Percentiles rank a stretch among this genome's conserved stretches.
phyloP scores from a whole-genome alignment of 495 filamentous ascomycete genomes.

The Xylaria acuta region DNA sequence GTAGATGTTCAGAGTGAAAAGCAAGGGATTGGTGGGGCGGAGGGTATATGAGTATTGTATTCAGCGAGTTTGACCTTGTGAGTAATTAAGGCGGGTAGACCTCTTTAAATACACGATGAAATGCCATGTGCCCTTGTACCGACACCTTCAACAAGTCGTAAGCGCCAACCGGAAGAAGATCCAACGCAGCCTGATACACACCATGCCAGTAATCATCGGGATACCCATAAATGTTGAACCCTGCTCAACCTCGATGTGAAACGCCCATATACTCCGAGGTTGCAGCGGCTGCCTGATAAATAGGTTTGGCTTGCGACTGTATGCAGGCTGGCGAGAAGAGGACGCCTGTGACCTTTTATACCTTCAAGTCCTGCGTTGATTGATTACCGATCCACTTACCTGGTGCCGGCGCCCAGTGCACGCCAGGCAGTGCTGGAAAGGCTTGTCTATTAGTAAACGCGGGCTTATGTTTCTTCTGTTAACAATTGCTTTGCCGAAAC shows the following conservation, averaged over 20 bases:
- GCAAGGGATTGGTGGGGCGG: background rate
- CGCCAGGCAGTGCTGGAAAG: background rate
- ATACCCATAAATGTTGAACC: too few relatives aligned
- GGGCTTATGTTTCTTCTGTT: background rate
- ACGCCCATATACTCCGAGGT: background rate
- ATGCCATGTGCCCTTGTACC: background rate
- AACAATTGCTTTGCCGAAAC: background rate
- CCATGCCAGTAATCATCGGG: too few relatives aligned
- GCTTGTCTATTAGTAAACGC: background rate
- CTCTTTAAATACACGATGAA: background rate
- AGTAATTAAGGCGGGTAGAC: background rate
- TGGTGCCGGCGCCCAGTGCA: background rate
- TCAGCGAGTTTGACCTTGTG: conserved; percentile 53
- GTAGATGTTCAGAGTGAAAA: background rate
- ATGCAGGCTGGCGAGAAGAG: background rate
- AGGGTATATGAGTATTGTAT: too few relatives aligned
- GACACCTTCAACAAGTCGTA: background rate
- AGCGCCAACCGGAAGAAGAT: background rate
- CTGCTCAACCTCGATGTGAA: background rate
- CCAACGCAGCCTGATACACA: background rate
- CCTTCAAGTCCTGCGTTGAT: background rate
- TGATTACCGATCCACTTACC: background rate
- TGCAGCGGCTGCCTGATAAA: background rate
- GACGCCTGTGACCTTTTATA: background rate
- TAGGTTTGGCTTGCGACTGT: background rate